Percentiles rank a stretch among this genome's conserved stretches.
Evolutionary conservation across 2,329 filamentous ascomycete genomes (phyloP).

Genomic region (Metarhizium robertsii): DNA sequence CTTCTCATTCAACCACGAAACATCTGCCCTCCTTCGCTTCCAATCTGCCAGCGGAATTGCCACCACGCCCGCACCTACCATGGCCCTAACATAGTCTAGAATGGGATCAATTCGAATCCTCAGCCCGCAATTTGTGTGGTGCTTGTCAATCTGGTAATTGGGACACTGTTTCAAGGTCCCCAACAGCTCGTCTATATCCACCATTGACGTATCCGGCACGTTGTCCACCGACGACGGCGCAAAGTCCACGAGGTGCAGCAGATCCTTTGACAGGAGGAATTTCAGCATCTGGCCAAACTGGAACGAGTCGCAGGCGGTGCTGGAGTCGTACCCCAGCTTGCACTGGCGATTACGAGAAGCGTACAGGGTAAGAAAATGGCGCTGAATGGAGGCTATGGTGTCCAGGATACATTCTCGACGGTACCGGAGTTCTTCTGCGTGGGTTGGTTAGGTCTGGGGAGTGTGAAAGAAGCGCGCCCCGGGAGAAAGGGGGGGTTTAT

Average conservation of each 20-base stretch:
- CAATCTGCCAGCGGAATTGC: slow-evolving; percentile 36
- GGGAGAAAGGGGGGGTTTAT: neutral
- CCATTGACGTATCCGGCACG: slow-evolving; percentile 39
- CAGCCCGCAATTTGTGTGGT: slow-evolving; percentile 66
- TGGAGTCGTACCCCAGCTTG: slow-evolving; percentile 65
- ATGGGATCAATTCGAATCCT: slow-evolving; percentile 56
- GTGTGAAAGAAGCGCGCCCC: neutral
- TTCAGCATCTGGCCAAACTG: slow-evolving; percentile 71
- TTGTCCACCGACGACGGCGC: slow-evolving; percentile 35
- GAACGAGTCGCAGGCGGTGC: slow-evolving; percentile 63
- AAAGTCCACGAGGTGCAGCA: slow-evolving; percentile 51
- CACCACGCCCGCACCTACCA: slow-evolving; percentile 39
- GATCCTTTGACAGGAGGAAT: slow-evolving; percentile 54
- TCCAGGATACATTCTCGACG: slow-evolving; percentile 59
- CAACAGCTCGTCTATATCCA: slow-evolving; percentile 54
- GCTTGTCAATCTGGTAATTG: slow-evolving; percentile 63
- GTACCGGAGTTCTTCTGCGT: slow-evolving; percentile 52
- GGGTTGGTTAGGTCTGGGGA: neutral
- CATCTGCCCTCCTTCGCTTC: slow-evolving; percentile 29
- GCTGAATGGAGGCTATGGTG: slow-evolving; percentile 59
- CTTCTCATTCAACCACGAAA: slow-evolving; percentile 28
- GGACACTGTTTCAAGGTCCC: slow-evolving; percentile 55
- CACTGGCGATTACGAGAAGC: slow-evolving; percentile 60
- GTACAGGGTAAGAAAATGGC: slow-evolving; percentile 59
- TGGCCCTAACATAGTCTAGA: slow-evolving; percentile 52